Base-by-base conservation (phyloP, 331 rosid genomes). In the Malus hybrid region DNA sequence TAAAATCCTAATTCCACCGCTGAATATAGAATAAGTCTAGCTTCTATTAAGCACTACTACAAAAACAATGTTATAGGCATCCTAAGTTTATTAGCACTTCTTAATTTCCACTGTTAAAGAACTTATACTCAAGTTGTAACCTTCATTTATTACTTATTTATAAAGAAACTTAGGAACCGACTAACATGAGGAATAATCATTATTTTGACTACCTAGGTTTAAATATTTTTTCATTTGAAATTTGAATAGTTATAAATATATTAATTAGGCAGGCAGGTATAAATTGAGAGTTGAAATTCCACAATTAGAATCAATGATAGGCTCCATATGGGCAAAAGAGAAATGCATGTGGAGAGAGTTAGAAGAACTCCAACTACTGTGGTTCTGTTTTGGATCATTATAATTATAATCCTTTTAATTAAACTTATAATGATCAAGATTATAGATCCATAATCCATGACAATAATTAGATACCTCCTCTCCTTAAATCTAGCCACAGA, bases 291-390 rank as follows among this genome's bases (percentile, higher is more conserved):
- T 10, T 10, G 48, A 42, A 42, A 42, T 42, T 42, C 12, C 19
- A 61, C 68, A 24, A 39, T 39, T 42, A 11, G 13, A 42, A 57
- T 36, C 77, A 60, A 16, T 64, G 68, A 16, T 64, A 12, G 68
- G 44, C 22, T 73, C 52, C 70, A 66, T 65, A 66, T 63, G 70
- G 78, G 32, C 62, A 29, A 29, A 62, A 46, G 70, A 74, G 24
- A 62, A 61, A 28, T 61, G 62, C 70, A 73, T 62, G 70, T 73
- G 76, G 28, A 6, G 76, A 11, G 29, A 72, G 12, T 14, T 13
- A 62, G n/a, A 28, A 6, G n/a, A 61, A 7, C 67, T 20, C 34
- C 77, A 60, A 60, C 77, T 27, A 32, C 42, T 60, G 60, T 60
- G 60, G 42, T 73, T 56, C 56, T 27, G 42, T 42, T 59, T 42